These are phyloP conservation scores for Eucalyptus brandiana DNA, from an alignment of 345 rosid genomes.

Conservation along the genomic window DNA sequence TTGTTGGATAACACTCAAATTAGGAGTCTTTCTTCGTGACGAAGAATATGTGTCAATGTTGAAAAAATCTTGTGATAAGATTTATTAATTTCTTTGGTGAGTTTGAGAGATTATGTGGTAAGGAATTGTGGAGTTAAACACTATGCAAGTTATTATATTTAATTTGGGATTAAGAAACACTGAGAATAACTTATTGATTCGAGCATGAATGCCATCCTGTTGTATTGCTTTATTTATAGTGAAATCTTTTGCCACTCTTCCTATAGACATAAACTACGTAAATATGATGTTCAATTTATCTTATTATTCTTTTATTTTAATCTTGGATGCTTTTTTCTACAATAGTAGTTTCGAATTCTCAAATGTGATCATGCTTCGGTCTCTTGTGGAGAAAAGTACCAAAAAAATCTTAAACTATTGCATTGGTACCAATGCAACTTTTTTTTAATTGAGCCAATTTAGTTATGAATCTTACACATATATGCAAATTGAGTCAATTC, in stretches of 20 bases:
- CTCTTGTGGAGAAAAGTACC: background rate
- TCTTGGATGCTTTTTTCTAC: background rate
- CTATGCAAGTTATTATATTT: background rate
- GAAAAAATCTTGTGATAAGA: background rate
- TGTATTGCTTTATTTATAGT: too few relatives aligned
- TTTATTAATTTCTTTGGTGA: background rate
- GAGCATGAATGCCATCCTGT: accelerated
- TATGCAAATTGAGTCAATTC: too few relatives aligned
- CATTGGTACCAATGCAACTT: accelerated
- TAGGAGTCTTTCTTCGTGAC: background rate
- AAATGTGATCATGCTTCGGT: conserved; percentile 12
- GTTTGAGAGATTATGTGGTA: background rate
- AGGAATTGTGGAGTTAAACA: background rate
- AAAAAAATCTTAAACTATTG: too few relatives aligned
- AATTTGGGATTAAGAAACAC: background rate
- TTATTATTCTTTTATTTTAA: accelerated
- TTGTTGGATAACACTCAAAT: background rate
- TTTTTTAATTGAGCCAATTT: too few relatives aligned
- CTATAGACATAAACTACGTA: background rate
- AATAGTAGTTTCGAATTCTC: background rate
- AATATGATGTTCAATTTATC: background rate
- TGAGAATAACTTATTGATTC: too few relatives aligned
- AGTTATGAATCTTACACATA: too few relatives aligned
- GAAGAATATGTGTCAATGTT: background rate
- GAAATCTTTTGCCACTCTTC: background rate